Evolutionary conservation across 2,329 filamentous ascomycete species (phyloP).

Genomic region (Colletotrichum aenigma): DNA sequence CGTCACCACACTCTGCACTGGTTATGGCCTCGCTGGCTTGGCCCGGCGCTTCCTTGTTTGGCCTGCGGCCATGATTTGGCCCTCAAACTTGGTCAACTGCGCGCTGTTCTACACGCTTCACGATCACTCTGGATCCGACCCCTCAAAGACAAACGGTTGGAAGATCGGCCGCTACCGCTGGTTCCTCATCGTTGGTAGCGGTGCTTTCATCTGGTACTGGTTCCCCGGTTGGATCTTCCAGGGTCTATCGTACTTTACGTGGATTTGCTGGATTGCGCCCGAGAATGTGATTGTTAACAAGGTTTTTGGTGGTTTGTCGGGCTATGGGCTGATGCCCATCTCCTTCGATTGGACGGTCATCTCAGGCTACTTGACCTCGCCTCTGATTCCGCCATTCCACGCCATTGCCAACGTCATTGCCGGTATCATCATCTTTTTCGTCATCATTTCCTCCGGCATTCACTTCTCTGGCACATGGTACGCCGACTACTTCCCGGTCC

Average conservation of each 20-base stretch:
- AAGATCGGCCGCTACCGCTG: slow-evolving; percentile 60
- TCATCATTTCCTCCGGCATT: slow-evolving; percentile 61
- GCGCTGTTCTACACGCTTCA: slow-evolving; percentile 70
- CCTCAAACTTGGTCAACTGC: slow-evolving; percentile 62
- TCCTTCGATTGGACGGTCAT: slow-evolving; percentile 72
- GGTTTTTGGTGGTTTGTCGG: slow-evolving; percentile 66
- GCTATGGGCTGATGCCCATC: slow-evolving; percentile 65
- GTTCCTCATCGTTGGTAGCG: slow-evolving; percentile 57
- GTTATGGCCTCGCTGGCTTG: slow-evolving; percentile 67
- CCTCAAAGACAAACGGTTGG: slow-evolving; percentile 60
- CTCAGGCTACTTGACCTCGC: slow-evolving; percentile 59
- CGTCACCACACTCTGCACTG: slow-evolving; percentile 66
- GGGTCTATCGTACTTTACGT: slow-evolving; percentile 65
- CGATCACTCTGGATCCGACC: slow-evolving; percentile 59
- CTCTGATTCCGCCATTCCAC: slow-evolving; percentile 63
- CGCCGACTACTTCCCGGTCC: slow-evolving; percentile 65
- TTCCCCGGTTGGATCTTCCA: slow-evolving; percentile 68
- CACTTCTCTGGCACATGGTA: slow-evolving; percentile 64
- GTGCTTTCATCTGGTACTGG: slow-evolving; percentile 64
- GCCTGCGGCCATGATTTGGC: slow-evolving; percentile 70
- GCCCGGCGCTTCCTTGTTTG: slow-evolving; percentile 63
- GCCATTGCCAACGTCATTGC: slow-evolving; percentile 64
- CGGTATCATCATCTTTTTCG: slow-evolving; percentile 56
- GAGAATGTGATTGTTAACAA: slow-evolving; percentile 67
- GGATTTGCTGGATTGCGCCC: slow-evolving; percentile 66